Evolutionary conservation across 371 early-diverging fungal genomes (phyloP).

Genomic region (Mortierella sp.): DNA sequence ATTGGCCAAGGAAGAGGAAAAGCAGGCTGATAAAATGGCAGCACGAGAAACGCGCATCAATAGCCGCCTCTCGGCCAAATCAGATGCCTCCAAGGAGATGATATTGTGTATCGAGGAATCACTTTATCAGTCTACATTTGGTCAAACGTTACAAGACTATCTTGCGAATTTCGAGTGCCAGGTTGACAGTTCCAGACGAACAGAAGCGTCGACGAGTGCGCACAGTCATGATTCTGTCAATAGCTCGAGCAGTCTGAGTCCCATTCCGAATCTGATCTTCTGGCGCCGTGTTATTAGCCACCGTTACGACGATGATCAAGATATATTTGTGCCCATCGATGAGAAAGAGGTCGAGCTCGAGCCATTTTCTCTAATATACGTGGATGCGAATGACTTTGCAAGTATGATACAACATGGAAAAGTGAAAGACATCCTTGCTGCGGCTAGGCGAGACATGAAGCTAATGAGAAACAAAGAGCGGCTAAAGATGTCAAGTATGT

Average conservation of each 20-base stretch:
- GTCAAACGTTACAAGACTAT: slow-evolving; percentile 28
- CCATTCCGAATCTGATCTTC: slow-evolving; percentile 24
- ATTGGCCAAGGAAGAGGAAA: slow-evolving; percentile 21
- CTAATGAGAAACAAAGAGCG: slow-evolving; percentile 26
- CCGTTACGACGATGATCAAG: slow-evolving; percentile 37
- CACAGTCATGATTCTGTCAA: neutral
- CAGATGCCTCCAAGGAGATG: slow-evolving; percentile 37
- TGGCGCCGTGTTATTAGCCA: slow-evolving; percentile 32
- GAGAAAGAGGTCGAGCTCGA: slow-evolving; percentile 33
- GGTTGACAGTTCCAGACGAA: slow-evolving; percentile 2
- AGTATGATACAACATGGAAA: slow-evolving; percentile 4
- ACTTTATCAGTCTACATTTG: slow-evolving; percentile 28
- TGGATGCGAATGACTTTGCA: slow-evolving; percentile 23
- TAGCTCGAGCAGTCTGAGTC: slow-evolving; percentile 2
- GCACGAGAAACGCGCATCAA: slow-evolving; percentile 26
- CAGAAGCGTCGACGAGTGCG: neutral
- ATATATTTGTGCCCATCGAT: slow-evolving; percentile 4
- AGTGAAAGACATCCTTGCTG: slow-evolving; percentile 9
- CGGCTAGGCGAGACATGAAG: slow-evolving; percentile 29
- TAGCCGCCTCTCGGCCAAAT: slow-evolving; percentile 29
- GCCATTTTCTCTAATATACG: slow-evolving; percentile 26
- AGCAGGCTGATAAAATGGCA: slow-evolving; percentile 21
- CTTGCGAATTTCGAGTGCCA: slow-evolving; percentile 26
- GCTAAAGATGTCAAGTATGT: neutral
- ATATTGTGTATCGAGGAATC: slow-evolving; percentile 42